Base-by-base conservation (phyloP, 495 filamentous ascomycete species). In the Talaromyces borbonicus region DNA sequence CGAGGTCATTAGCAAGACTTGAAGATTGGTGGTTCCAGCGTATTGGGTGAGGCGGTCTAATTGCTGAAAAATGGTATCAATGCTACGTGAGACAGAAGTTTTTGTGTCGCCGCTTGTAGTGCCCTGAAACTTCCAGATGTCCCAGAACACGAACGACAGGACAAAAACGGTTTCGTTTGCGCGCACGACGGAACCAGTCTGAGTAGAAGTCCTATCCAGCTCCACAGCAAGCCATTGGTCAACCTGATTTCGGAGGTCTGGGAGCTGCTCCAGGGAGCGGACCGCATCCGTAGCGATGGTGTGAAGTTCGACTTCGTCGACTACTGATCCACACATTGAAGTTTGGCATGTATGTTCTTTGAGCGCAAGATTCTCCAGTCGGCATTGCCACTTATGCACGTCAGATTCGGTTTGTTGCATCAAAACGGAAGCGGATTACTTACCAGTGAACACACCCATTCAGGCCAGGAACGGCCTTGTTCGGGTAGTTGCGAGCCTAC, bases 131-230 rank as follows among this genome's bases (percentile, higher is more conserved):
- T 66, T 66, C 72, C 71, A 77, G 30, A 75, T 43, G 50, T 75
- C 74, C 62, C 69, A 75, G 18, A 74, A 53, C 4, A 69, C 66
- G 48, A 75, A 77, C 22, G 67, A 69, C 4, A 75, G 52, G 7
- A 61, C 60, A 31, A 73, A 60, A 16, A 66, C 56, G 15, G 64
- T 66, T 16, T 52, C 50, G 15, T 71, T 55, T 37, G 60, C 52
- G 12, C 59, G 59, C 7, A 51, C 41, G n/a, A 58, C 56, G 14
- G 45, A 54, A 11, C 51, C 50, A 23, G 35, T 25, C 12, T n/a
- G 12, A 0, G 48, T 51, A 12, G 54, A 26, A 26, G 57, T 16
- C 5, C 48, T 45, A 11, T 45, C 40, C 27, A 48, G 40, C 59
- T 71, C 67, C 18, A 58, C 56, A 15, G 49, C 52, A 20, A 67